Conservation (phyloP, 192 early-diverging fungal species). For the Lunasporangiospora selenospora region DNA sequence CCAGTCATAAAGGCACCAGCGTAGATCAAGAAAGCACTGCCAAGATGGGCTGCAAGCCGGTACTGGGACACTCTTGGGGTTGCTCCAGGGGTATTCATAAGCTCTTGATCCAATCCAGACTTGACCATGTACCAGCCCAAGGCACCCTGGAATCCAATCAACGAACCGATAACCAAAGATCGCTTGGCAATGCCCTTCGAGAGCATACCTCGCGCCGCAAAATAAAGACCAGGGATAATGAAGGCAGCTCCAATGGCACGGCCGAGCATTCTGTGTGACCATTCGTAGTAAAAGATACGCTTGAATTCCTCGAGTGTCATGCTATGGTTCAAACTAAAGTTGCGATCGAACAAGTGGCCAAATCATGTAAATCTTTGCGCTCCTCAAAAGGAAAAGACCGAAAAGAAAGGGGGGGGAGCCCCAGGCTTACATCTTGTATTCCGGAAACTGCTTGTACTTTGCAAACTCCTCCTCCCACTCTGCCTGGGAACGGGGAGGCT, state of each 20-base stretch:
- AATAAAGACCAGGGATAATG: slow-evolving; percentile 86
- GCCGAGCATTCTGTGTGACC: slow-evolving; percentile 97
- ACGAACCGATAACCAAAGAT: slow-evolving; percentile 63
- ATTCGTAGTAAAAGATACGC: slow-evolving; percentile 97
- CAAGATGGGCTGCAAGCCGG: slow-evolving; percentile 90
- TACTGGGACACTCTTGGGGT: slow-evolving; percentile 96
- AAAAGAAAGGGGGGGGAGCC: not conserved
- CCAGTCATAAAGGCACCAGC: slow-evolving; percentile 80
- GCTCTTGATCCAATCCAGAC: slow-evolving; percentile 84
- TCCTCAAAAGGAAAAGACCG: not conserved
- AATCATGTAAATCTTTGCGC: not conserved
- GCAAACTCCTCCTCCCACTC: slow-evolving; percentile 96
- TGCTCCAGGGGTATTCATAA: slow-evolving; percentile 76
- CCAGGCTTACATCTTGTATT: slow-evolving; percentile 86
- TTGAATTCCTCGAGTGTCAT: slow-evolving; percentile 95
- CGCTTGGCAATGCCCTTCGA: slow-evolving; percentile 65
- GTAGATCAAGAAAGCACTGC: slow-evolving; percentile 89
- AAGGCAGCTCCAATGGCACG: slow-evolving; percentile 89
- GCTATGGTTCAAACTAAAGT: slow-evolving; percentile 78
- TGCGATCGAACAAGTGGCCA: not conserved
- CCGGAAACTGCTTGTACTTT: slow-evolving; percentile 98
- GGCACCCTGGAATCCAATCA: slow-evolving; percentile 85
- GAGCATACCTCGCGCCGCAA: slow-evolving; percentile 83
- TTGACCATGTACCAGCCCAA: slow-evolving; percentile 99
- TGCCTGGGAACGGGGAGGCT: slow-evolving; percentile 80